Base-by-base conservation (phyloP, 129 eudicot genomes). In the Calendula officinalis region DNA sequence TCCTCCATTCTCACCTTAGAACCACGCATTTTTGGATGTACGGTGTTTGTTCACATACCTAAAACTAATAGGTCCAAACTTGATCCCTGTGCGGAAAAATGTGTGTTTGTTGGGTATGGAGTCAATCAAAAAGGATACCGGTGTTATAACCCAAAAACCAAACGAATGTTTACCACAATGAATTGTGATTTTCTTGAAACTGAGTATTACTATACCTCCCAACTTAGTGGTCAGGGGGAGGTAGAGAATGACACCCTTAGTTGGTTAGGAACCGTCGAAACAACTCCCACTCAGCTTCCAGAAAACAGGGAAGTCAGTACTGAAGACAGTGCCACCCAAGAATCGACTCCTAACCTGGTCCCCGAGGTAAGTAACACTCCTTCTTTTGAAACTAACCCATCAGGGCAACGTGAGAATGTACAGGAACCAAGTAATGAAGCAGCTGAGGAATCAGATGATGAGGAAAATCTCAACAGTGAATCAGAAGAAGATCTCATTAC, bases 1-100 rank as follows among this genome's bases (percentile, higher is more conserved):
- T 48, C 65, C 4, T 8, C 65, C 3, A 3, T 16, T 3, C 46
- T 60, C 3, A 60, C 35, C 0, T 48, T 60, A 3, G n/a, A 14
- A 60, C 48, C 65, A 4, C 10, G 1, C 2, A 7, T 60, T 4
- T 60, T 60, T 7, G 49, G 65, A 1, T 60, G 65, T 41, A n/a
- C 65, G 4, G 49, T 39, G 3, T 60, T 60, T 60, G 65, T 13
- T 22, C 65, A 60, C 34, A 60, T 60, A 38, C 46, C 49, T 1
- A 60, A 60, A 60, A 0, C 47, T 0, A 1, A 60, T 2, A 0
- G 49, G 13, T 11, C 4, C 14, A 60, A 60, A 17, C 48, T 60
- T 2, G 48, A 34, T 4, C 35, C 30, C 1, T 22, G 30, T 22
- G 30, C 30, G 30, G 30, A 22, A 22, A 22, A 22, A 22, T 22